A percentile compares a stretch with the other conserved stretches of the same genome.
These are phyloP conservation scores for Rhizopus microsporus DNA, from an alignment of 371 early-diverging fungal species.

Conservation along the genomic window DNA sequence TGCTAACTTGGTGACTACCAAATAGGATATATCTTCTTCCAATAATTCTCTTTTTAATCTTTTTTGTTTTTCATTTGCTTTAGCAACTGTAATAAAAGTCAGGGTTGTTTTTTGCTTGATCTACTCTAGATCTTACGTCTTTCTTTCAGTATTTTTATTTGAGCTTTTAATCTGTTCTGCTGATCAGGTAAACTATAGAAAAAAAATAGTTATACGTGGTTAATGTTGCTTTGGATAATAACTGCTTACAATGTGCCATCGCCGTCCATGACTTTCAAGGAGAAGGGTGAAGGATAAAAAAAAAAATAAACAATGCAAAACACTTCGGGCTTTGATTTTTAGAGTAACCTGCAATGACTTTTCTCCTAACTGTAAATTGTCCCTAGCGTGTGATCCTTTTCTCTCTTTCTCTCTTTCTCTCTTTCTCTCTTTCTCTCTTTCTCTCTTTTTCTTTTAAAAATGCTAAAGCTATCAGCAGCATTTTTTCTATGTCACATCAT, in stretches of 20 bases:
- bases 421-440: no score
- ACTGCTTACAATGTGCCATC: not conserved
- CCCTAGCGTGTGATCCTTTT: no score
- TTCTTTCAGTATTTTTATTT: conserved; percentile 8
- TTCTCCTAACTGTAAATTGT: no score
- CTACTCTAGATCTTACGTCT: conserved; percentile 11
- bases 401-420: no score
- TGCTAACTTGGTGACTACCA: conserved; percentile 24
- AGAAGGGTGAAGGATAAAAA: no score
- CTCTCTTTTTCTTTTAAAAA: no score
- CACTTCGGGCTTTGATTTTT: no score
- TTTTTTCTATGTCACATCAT: no score
- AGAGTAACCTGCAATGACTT: no score
- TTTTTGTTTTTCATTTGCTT: conserved; percentile 25
- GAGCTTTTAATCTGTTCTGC: conserved; percentile 15
- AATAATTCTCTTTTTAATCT: conserved; percentile 26
- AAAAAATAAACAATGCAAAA: no score
- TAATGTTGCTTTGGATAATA: not conserved
- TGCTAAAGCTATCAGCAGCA: no score
- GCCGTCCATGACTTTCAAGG: not conserved
- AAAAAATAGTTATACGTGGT: not conserved
- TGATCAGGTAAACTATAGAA: conserved; percentile 13
- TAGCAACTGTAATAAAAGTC: conserved; percentile 16
- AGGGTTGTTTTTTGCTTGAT: not conserved
- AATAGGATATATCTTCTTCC: conserved; percentile 36